Evolutionary conservation across 495 filamentous ascomycete genomes (phyloP), one percentile per base, ranked within the genome.

Genomic region (Penicillium antarcticum): DNA sequence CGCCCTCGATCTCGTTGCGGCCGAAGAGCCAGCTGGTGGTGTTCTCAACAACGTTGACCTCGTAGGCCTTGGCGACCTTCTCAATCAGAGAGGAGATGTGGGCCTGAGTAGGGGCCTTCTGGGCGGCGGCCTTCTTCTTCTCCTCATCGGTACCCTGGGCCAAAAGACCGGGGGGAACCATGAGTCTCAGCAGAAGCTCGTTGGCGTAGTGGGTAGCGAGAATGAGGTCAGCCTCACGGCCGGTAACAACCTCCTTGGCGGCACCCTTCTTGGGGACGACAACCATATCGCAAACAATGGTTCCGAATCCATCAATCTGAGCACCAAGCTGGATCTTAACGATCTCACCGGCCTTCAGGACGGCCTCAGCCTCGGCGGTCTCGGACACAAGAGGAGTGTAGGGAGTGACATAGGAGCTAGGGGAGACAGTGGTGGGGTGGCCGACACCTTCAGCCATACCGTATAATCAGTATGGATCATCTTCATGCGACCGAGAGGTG

Each of bases 301-400:
- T 87, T 61, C 91, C 89, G 67, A 97, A 92, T 41, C 94, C 94
- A 76, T 97, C 94, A 50, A 98, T 96, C 75, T 98, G 94, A 34
- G 92, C 94, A 61, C 94, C 94, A 9, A 98, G 83, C 71, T 97
- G 95, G 68, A 98, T 91, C 81, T 98, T 98, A 66, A 92, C 77
- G 50, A 88, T 69, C 72, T 98, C 92, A 39, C 84, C 87, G 39
- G 84, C 78, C 76, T 96, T 91, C 54, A 98, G 74, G 51, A 81
- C 78, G 23, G 80, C 80, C 33, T 79, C 81, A 38, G 91, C 89
- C 72, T 98, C 94, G 65, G 89, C 84, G 59, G 83, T 73, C 61
- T 97, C 94, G 41, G 91, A 83, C 29, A 81, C 79, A 56, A 98
- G 76, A 33, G 94, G 94, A 5, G 95, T 97, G 75, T 97, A 97